Conservation (phyloP, 768 basidiomycete genomes). For the Suillus hirtellus region DNA sequence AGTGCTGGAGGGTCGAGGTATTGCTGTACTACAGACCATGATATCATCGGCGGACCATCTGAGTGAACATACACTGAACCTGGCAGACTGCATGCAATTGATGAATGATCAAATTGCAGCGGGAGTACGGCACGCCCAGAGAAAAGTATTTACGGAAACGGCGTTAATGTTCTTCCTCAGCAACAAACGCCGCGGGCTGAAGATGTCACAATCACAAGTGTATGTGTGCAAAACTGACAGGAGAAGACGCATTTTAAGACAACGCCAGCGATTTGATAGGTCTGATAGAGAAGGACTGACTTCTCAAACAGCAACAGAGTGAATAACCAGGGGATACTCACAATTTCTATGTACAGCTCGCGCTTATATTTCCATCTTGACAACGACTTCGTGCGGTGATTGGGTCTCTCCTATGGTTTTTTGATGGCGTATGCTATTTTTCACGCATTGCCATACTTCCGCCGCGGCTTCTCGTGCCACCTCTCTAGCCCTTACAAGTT, state of each 20-base stretch:
- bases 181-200: not conserved
- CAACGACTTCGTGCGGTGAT: slow-evolving; percentile 33
- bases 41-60: not conserved
- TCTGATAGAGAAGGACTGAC: not conserved
- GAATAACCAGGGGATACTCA: not conserved
- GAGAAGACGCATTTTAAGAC: not conserved
- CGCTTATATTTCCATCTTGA: slow-evolving; percentile 42
- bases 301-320: not conserved
- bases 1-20: not conserved
- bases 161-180: not conserved
- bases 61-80: not conserved
- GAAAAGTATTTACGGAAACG: not conserved
- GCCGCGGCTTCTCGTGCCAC: slow-evolving; percentile 49
- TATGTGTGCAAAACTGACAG: not conserved
- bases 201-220: not conserved
- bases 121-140: not conserved
- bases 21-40: not conserved
- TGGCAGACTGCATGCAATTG: not conserved
- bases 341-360: not conserved
- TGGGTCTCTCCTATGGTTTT: slow-evolving; percentile 23
- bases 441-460: slow-evolving; percentile 50
- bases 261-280: not conserved
- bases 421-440: slow-evolving; percentile 30
- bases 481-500: slow-evolving; percentile 46
- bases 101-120: not conserved